Conservation (phyloP, 2,329 filamentous ascomycete species). For the Penicillium sclerotigenum region DNA sequence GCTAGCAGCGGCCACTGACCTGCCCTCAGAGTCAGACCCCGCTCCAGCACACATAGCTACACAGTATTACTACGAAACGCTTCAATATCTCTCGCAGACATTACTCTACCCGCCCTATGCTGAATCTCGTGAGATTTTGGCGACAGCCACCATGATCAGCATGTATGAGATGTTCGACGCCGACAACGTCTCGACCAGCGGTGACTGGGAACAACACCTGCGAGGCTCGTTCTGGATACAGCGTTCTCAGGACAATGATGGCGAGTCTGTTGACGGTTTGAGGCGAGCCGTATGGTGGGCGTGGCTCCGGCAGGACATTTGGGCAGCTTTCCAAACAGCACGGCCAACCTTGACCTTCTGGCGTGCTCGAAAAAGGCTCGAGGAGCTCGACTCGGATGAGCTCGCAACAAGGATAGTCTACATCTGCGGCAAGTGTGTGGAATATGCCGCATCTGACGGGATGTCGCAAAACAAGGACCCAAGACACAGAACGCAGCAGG, state of each 20-base stretch:
- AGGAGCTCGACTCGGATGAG: conserved; percentile 51
- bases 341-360: conserved; percentile 57
- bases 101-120: conserved; percentile 57
- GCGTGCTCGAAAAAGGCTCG: conserved; percentile 50
- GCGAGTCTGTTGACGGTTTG: conserved; percentile 52
- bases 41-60: conserved; percentile 12
- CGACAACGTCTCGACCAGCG: conserved; percentile 32
- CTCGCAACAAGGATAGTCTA: conserved; percentile 48
- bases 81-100: conserved; percentile 59
- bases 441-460: conserved; percentile 52
- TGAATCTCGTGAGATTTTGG: conserved; percentile 52
- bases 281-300: conserved; percentile 62
- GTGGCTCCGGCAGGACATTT: conserved; percentile 62
- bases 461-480: conserved; percentile 40
- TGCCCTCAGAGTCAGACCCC: neutral
- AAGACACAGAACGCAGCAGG: conserved; percentile 44
- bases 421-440: conserved; percentile 55
- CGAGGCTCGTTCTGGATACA: conserved; percentile 65
- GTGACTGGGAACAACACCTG: conserved; percentile 60
- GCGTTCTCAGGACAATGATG: conserved; percentile 58
- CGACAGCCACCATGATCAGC: conserved; percentile 58
- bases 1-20: neutral
- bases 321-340: conserved; percentile 59
- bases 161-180: conserved; percentile 63
- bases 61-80: conserved; percentile 60